Evolutionary conservation across 371 early-diverging fungal genomes (phyloP), one percentile per base, ranked within the genome.

Genomic region (Mucor racemosus): DNA sequence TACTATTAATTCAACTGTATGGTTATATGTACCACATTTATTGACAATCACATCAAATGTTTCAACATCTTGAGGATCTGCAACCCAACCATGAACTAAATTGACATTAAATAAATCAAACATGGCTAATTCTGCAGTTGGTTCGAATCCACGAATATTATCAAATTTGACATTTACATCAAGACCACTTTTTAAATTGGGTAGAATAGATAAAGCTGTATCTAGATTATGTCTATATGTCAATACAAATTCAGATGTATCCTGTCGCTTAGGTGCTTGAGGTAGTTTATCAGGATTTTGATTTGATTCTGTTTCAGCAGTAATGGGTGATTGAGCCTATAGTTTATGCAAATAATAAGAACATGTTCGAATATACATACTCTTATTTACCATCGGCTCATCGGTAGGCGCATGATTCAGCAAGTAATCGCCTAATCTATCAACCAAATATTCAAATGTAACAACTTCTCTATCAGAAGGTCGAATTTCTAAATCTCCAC

Each of bases 21-120:
- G 80, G 69, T 95, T 95, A 66, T 97, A 97, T 26, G 86, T 88
- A 7, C 76, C 72, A 67, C 86, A 72, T 64, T 80, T 59, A 10
- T 82, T 67, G 1, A 87, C 88, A 9, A 89, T 75, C 4, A 91
- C 81, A 3, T 81, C 72, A 53, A 77, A 84, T 11, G 88, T 86
- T 31, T 88, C 84, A 60, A 8, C 57, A 59, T 63, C 86, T 65
- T 87, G 86, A 3, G 93, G 91, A 66, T 93, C 93, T 19, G 86
- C 91, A 11, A 91, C 79, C 97, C 97, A 97, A 13, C 97, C 97
- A 76, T 96, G 97, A 19, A 94, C 92, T 14, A 95, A 77, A 41
- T 88, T 87, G 0, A 94, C 91, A 34, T 83, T 74, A 65, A 96
- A 95, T 10, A 92, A 76, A 63, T 91, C 90, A 76, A 97, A 96